phyloP scores from a whole-genome alignment of 805 yeast species.

The Kluyveromyces aestuarii region DNA sequence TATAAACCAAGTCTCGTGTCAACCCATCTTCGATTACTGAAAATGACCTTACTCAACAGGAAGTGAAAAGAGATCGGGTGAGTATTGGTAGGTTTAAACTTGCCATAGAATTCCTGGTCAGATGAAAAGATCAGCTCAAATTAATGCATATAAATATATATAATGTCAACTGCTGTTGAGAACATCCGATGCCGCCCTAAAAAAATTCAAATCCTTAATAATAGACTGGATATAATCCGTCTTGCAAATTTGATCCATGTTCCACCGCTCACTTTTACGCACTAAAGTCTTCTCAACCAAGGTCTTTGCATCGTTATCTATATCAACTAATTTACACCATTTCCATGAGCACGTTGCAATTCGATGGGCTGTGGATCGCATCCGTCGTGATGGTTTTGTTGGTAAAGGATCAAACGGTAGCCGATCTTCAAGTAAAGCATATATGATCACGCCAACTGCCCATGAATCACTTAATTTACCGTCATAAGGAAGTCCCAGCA shows the following conservation, averaged over 20 bases:
- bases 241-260: conserved; percentile 16
- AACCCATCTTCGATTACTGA: too few relatives aligned
- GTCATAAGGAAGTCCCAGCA: conserved; percentile 85
- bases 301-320: conserved; percentile 18
- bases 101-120: too few relatives aligned
- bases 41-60: too few relatives aligned
- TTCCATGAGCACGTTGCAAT: conserved; percentile 91
- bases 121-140: too few relatives aligned
- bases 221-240: conserved; percentile 13
- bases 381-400: conserved; percentile 28
- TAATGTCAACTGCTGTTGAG: too few relatives aligned
- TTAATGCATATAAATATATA: too few relatives aligned
- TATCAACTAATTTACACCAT: conserved; percentile 51
- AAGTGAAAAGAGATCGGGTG: too few relatives aligned
- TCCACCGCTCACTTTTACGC: conserved; percentile 25
- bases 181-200: background rate
- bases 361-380: conserved; percentile 59
- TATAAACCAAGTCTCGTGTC: too few relatives aligned
- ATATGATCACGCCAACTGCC: conserved; percentile 90
- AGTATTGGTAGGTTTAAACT: too few relatives aligned
- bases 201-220: conserved; percentile 6
- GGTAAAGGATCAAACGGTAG: conserved; percentile 90
- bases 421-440: conserved; percentile 73
- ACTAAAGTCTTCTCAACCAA: conserved; percentile 23
- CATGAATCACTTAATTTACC: conserved; percentile 89